Evolutionary conservation across 2,329 filamentous ascomycete species (phyloP).

Genomic region (Curvularia verruculosa): DNA sequence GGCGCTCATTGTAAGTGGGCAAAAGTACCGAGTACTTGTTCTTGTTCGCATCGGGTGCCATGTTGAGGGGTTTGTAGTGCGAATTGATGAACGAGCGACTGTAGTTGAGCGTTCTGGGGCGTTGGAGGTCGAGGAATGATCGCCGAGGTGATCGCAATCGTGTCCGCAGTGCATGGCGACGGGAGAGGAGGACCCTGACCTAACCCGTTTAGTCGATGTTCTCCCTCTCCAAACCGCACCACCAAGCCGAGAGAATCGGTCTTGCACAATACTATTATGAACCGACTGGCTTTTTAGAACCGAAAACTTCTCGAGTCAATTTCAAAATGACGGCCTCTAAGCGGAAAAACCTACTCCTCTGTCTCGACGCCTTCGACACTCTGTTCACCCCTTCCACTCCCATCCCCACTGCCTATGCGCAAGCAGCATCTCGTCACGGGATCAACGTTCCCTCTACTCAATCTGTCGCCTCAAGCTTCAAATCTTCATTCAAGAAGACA

Average conservation of each 20-base stretch:
- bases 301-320: not conserved
- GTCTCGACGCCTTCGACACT: constrained; percentile 71
- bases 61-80: constrained; percentile 27
- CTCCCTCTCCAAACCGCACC: constrained; percentile 8
- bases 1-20: constrained; percentile 97
- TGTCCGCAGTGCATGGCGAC: constrained; percentile 25
- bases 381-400: constrained; percentile 61
- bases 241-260: not conserved
- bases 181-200: constrained; percentile 21
- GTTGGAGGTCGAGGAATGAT: constrained; percentile 18
- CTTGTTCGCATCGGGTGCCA: constrained; percentile 49
- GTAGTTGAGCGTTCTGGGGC: constrained; percentile 22
- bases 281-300: too few species aligned
- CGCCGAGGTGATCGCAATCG: constrained; percentile 37
- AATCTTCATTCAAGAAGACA: constrained; percentile 57
- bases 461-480: constrained; percentile 43
- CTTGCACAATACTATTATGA: not conserved
- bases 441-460: constrained; percentile 51
- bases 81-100: constrained; percentile 39
- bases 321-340: constrained; percentile 16
- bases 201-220: constrained; percentile 30
- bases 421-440: constrained; percentile 59
- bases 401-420: constrained; percentile 61
- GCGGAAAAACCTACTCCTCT: constrained; percentile 60
- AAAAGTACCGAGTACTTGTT: constrained; percentile 97